Percentiles rank a stretch among this genome's conserved stretches.
Evolutionary conservation across 78 protist genomes (phyloP).

Genomic region (Dictyostelium brefeldianum): DNA sequence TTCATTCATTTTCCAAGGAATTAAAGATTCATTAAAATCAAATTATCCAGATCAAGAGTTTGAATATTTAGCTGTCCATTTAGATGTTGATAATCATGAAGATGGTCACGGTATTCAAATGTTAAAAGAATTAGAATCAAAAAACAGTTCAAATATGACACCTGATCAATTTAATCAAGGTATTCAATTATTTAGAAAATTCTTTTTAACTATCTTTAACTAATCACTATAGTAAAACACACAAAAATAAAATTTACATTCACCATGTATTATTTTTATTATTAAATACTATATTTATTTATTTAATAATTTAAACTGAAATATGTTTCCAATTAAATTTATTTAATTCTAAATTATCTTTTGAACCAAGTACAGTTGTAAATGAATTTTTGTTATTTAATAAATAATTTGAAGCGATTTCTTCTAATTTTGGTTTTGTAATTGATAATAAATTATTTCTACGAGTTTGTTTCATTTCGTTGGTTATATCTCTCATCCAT

Average conservation of each 20-base stretch:
- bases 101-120: not conserved
- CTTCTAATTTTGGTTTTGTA: constrained; percentile 33
- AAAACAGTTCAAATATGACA: not conserved
- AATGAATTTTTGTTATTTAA: not conserved
- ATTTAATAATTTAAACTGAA: not conserved
- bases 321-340: constrained; percentile 2
- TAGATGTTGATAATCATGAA: not conserved
- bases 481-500: constrained; percentile 73
- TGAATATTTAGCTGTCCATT: not conserved
- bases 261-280: too few species aligned
- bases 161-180: not conserved
- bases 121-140: not conserved
- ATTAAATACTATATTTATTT: not conserved
- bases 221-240: too few species aligned
- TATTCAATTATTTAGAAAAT: constrained; percentile 4
- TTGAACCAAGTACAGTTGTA: constrained; percentile 49
- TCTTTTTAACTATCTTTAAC: not conserved
- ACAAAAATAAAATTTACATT: too few species aligned
- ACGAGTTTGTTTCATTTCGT: constrained; percentile 81
- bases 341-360: constrained; percentile 11
- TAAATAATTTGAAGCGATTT: constrained; percentile 61
- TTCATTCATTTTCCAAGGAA: not conserved
- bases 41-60: not conserved
- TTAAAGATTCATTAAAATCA: not conserved
- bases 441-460: constrained; percentile 53